These are phyloP conservation scores for Leptosphaerulina australis DNA, from an alignment of 2,329 filamentous ascomycete species.

Conservation along the genomic window DNA sequence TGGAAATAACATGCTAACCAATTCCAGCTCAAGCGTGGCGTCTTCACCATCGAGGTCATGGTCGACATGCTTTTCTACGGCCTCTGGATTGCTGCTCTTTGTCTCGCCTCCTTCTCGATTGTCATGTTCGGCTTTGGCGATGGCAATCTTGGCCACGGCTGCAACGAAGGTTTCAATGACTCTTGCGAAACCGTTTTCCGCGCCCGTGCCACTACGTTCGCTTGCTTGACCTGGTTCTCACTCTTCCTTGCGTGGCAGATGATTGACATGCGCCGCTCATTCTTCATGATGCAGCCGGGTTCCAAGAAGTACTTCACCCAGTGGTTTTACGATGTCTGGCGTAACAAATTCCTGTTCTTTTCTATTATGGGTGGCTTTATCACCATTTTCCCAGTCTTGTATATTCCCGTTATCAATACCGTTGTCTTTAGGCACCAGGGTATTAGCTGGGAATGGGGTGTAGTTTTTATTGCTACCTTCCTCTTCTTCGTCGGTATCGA, in stretches of 20 bases:
- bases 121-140: constrained; percentile 45
- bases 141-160: constrained; percentile 40
- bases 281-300: constrained; percentile 74
- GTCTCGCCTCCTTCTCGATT: constrained; percentile 42
- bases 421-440: constrained; percentile 68
- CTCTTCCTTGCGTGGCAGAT: constrained; percentile 81
- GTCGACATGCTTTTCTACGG: constrained; percentile 47
- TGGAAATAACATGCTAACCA: constrained; percentile 15
- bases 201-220: constrained; percentile 74
- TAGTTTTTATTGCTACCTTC: constrained; percentile 66
- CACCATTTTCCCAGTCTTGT: constrained; percentile 50
- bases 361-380: constrained; percentile 47
- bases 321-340: constrained; percentile 71
- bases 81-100: constrained; percentile 42
- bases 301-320: constrained; percentile 62
- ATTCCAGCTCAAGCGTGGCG: constrained; percentile 41
- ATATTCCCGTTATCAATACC: constrained; percentile 71
- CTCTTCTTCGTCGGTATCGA: constrained; percentile 71
- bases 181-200: constrained; percentile 44
- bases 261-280: constrained; percentile 68
- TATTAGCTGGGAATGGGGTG: constrained; percentile 72
- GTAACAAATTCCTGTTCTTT: constrained; percentile 68
- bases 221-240: constrained; percentile 75
- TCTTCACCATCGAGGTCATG: constrained; percentile 46
- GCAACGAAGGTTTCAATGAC: constrained; percentile 39